These are phyloP conservation scores for Dispira parvispora DNA, from an alignment of 192 early-diverging fungal species.

Conservation along the genomic window DNA sequence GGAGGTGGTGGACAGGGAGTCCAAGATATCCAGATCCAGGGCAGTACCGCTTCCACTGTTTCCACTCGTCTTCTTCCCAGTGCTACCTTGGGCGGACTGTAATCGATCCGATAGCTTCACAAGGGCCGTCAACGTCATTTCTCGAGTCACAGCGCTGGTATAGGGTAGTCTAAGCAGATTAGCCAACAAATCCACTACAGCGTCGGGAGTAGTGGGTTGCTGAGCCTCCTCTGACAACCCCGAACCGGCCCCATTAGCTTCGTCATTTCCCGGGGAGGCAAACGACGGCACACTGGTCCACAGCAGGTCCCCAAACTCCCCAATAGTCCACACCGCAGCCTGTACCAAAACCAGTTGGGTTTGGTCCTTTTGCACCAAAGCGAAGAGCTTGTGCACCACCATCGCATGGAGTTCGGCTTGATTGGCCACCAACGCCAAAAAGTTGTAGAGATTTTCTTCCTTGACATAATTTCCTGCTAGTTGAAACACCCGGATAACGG, in stretches of 20 bases:
- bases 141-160: slow-evolving; percentile 58
- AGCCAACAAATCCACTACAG: slow-evolving; percentile 58
- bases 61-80: too few species aligned
- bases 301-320: slow-evolving; percentile 91
- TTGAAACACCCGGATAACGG: slow-evolving; percentile 73
- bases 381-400: slow-evolving; percentile 75
- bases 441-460: slow-evolving; percentile 64
- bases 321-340: slow-evolving; percentile 84
- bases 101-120: slow-evolving; percentile 83
- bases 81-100: slow-evolving; percentile 14
- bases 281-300: slow-evolving; percentile 17
- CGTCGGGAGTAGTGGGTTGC: slow-evolving; percentile 23
- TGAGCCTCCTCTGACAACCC: neutral
- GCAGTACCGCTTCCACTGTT: neutral
- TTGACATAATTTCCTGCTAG: slow-evolving; percentile 53
- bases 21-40: neutral
- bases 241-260: neutral
- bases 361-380: slow-evolving; percentile 52
- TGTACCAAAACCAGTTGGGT: slow-evolving; percentile 76
- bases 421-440: slow-evolving; percentile 76
- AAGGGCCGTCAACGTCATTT: slow-evolving; percentile 71
- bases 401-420: slow-evolving; percentile 70
- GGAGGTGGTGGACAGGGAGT: neutral
- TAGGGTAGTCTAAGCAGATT: slow-evolving; percentile 64
- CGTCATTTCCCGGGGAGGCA: neutral